phyloP scores from a whole-genome alignment of 345 rosid species.

The Gossypium thurberi region DNA sequence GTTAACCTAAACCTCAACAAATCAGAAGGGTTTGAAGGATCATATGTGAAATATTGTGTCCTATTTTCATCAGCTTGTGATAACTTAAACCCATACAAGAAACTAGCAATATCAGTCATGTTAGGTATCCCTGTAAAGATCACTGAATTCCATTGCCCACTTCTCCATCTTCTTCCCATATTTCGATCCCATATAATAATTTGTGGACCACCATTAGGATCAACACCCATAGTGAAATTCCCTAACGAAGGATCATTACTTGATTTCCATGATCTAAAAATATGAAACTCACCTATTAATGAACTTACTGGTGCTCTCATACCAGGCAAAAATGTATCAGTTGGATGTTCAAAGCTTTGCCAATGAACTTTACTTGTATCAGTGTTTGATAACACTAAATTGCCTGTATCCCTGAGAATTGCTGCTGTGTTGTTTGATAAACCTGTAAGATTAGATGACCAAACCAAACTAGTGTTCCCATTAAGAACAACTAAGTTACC shows the following conservation, averaged over 20 bases:
- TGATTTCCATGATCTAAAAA: conserved; percentile 55
- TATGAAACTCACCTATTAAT: conserved; percentile 31
- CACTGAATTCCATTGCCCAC: conserved; percentile 67
- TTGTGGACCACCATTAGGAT: conserved; percentile 62
- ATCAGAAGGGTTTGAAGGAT: conserved; percentile 24
- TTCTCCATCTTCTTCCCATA: conserved; percentile 53
- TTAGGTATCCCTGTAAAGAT: conserved; percentile 51
- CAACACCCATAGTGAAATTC: conserved; percentile 50
- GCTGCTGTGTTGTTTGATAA: conserved; percentile 31
- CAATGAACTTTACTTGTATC: conserved; percentile 22
- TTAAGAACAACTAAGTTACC: conserved; percentile 49
- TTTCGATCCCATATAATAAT: conserved; percentile 56
- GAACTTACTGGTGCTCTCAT: conserved; percentile 50
- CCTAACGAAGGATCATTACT: conserved; percentile 54
- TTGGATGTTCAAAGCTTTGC: conserved; percentile 61
- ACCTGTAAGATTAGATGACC: conserved; percentile 39
- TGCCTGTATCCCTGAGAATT: conserved; percentile 28
- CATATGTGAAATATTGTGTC: conserved; percentile 46
- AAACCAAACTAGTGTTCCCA: conserved; percentile 29
- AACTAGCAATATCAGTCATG: conserved; percentile 31
- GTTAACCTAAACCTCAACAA: conserved; percentile 45
- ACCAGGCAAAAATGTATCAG: conserved; percentile 52
- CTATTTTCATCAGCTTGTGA: conserved; percentile 33
- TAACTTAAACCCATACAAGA: conserved; percentile 49
- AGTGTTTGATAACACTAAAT: conserved; percentile 23